Base-by-base conservation (phyloP, 148 eudicot species). In the Vaccinium vitisidaea region DNA sequence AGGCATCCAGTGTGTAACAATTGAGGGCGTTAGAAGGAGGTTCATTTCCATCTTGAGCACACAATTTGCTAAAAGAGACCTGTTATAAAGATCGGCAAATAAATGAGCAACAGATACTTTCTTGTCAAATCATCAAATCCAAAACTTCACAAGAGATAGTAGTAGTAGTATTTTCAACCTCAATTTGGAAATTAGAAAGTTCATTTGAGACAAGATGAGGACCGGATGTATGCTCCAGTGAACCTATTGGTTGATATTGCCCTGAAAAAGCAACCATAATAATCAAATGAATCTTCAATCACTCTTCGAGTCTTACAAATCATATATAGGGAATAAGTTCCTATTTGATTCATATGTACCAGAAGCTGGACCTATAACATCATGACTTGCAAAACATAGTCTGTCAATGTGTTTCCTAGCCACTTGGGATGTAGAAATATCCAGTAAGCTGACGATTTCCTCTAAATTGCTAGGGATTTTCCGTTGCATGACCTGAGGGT, bases 31-130 rank as follows among this genome's bases (percentile, higher is more conserved):
- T 84, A 4, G 71, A 14, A 52, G 86, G 71, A 49, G 84, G 75
- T 15, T 84, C 87, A 77, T 77, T 77, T 69, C n/a, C 79, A 79
- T 88, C 95, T 88, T 87, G 87, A 81, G 79, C 43, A 78, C 88
- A 77, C 36, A 86, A 80, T 73, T 86, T 65, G 32, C 67, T 49
- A 46, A 56, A 63, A 81, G 83, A 82, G 71, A 55, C 87, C 92
- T 90, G 91, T 23, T n/a, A 89, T 16, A 86, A 7, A 81, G 13
- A 78, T 59, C 50, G 53, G 27, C 73, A 84, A 73, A 76, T 8
- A 1, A 15, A 16, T 80, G 27, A 84, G 77, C 21, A 80, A n/a
- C 10, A 39, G 13, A 80, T 27, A 39, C 7, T 6, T 54, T 65
- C 25, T 49, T 53, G 19, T 78, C 8, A 43, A 69, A 65, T 85